Conservation (phyloP, 805 yeast genomes). For the Kuraishia cidri region DNA sequence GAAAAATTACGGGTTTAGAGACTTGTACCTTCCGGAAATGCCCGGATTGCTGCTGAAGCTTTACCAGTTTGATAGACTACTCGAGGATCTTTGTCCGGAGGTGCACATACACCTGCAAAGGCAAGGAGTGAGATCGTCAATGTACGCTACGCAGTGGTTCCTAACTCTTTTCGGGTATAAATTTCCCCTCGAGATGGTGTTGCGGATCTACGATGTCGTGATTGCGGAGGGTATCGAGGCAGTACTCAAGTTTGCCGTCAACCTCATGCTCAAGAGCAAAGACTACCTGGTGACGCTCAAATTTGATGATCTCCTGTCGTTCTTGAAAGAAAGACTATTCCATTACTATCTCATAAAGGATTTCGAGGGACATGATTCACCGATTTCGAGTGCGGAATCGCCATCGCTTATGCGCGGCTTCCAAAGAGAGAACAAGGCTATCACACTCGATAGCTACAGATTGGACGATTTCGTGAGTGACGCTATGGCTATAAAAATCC, state of each 20-base stretch:
- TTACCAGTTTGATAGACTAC: conserved; percentile 82
- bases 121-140: conserved; percentile 84
- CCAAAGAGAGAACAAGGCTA: too few species aligned
- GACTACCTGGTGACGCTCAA: conserved; percentile 45
- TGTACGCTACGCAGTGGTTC: conserved; percentile 99
- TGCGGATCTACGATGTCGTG: conserved; percentile 80
- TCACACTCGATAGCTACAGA: conserved; percentile 31
- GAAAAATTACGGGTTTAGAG: conserved; percentile 77
- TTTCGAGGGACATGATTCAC: too few species aligned
- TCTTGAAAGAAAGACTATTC: conserved; percentile 73
- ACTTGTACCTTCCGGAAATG: conserved; percentile 81
- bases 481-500: conserved; percentile 63
- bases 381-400: too few species aligned
- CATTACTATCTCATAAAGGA: conserved; percentile 43
- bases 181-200: conserved; percentile 82
- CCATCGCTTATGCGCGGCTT: neutral
- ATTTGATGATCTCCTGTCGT: conserved; percentile 73
- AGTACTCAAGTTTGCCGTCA: conserved; percentile 74
- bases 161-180: conserved; percentile 91
- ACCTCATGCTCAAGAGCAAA: conserved; percentile 66
- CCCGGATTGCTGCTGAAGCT: conserved; percentile 80
- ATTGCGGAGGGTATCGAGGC: conserved; percentile 90
- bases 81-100: conserved; percentile 70
- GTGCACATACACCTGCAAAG: conserved; percentile 68
- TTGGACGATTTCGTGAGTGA: conserved; percentile 72